A percentile compares a stretch with the other conserved stretches of the same genome.
These are phyloP conservation scores for Candida wancherniae DNA, from an alignment of 805 yeast genomes.

Conservation along the genomic window DNA sequence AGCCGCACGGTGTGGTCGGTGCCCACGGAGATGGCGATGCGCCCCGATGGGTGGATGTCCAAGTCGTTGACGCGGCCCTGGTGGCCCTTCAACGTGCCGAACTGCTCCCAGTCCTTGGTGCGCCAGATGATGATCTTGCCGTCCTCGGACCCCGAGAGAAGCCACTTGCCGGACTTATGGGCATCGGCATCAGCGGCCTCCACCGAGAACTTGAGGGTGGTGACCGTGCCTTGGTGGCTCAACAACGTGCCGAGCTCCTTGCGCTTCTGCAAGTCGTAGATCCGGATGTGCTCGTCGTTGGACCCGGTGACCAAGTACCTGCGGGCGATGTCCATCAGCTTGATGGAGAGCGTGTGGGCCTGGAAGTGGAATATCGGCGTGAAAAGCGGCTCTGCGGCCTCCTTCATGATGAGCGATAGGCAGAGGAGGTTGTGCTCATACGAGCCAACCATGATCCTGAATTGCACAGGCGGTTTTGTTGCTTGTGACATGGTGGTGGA, in stretches of 20 bases:
- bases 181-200: constrained; percentile 28
- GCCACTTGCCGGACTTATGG: constrained; percentile 72
- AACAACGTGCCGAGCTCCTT: constrained; percentile 88
- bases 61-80: constrained; percentile 76
- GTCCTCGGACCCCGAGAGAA: constrained; percentile 85
- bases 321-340: constrained; percentile 75
- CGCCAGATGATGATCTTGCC: constrained; percentile 91
- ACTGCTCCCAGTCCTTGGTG: constrained; percentile 93
- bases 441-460: constrained; percentile 88
- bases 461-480: constrained; percentile 27
- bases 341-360: constrained; percentile 86
- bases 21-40: constrained; percentile 86
- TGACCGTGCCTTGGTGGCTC: constrained; percentile 85
- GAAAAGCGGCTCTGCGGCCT: constrained; percentile 50
- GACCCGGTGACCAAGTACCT: constrained; percentile 90
- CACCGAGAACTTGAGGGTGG: constrained; percentile 65
- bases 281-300: constrained; percentile 91
- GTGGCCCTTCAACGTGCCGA: constrained; percentile 88
- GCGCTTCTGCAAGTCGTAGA: constrained; percentile 89
- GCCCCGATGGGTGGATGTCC: constrained; percentile 84
- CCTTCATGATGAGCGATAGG: constrained; percentile 64
- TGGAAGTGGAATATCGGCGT: constrained; percentile 94
- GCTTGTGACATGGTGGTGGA: constrained; percentile 10
- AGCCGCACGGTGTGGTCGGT: constrained; percentile 77
- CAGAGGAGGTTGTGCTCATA: constrained; percentile 91